Evolutionary conservation across 306 rosid genomes (phyloP), one percentile per base, ranked within the genome.

Genomic region (Medicago lupulina): DNA sequence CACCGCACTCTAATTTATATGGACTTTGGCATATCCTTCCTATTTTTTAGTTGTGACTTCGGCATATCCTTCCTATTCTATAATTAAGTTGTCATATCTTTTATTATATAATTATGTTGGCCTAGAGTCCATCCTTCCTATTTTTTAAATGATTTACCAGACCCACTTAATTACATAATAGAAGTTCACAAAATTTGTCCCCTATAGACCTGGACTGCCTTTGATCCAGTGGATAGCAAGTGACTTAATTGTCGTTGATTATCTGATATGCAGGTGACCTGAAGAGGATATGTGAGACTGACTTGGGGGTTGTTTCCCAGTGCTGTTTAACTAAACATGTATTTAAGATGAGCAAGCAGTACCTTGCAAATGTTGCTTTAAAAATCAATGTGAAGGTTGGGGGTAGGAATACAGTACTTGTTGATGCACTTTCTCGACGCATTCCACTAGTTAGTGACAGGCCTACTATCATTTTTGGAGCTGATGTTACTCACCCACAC

Each of bases 401-500:
- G 5, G 99, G 99, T 41, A 87, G 98, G 75, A 96, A 96, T 58
- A 96, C 98, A 0, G 99, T 96, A 2, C 98, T 96, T n/a, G 90
- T 88, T 36, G 99, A 96, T 88, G 99, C 99, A 0, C 16, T 96
- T 15, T 90, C 98, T 9, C 82, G 97, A 16, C 92, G 93, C 46
- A 96, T 96, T 64, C 99, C 99, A 4, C 74, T 92, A 18, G 99
- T 96, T 28, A 91, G 96, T 10, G 99, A 96, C 67, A 83, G 93
- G 8, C 99, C 99, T 6, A 96, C 99, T 3, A 96, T 96, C 39
- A 96, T 96, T 31, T 96, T 96, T 81, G 99, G 99, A 50, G 99
- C 99, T 73, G 99, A 96, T 82, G 99, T 96, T 10, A 96, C 99
- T 36, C 99, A 96, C 83, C 99, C 99, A 36, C 99, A 90, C 69